Base-by-base conservation (phyloP, 305 asterid genomes). In the Fraxinus sp. region DNA sequence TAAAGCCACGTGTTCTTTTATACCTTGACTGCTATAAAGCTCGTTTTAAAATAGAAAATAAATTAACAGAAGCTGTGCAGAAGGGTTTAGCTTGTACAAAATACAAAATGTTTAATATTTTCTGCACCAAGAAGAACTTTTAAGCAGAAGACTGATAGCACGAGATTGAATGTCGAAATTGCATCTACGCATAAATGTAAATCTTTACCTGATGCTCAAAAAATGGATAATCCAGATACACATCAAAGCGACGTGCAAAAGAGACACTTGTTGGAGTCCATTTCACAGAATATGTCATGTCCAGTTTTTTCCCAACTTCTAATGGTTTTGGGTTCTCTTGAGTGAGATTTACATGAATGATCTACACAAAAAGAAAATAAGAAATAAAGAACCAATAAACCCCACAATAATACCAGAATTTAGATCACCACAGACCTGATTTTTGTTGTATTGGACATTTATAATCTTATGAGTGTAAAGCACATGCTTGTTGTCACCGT, bases 161-260 rank as follows among this genome's bases (percentile, higher is more conserved):
- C 8, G 11, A 70, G 41, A 70, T 0, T 14, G 41, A 70, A 70
- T 30, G 41, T 32, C 22, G n/a, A 32, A 70, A 13, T 70, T 28
- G 24, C 41, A 32, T 30, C 4, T 3, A 10, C 16, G 43, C 14
- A 36, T 13, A 4, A 76, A 80, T 49, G 26, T 37, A 22, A 85
- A 46, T 26, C 55, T 80, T 75, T 81, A 91, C 95, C 95, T 91
- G 95, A 85, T 91, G 95, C 85, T 91, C 95, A 82, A 91, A 91
- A 85, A 91, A 91, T 4, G 93, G 95, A 79, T 91, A 91, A 79
- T 91, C 95, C 85, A 91, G 84, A 84, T 91, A 91, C 46, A 91
- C 92, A 83, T 91, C 95, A 86, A 91, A 91, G 28, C 95, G 92
- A 57, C 83, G 93, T 22, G 91, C 93, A 89, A 90, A 91, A 68